These are phyloP conservation scores for Durotheca rogersii DNA, from an alignment of 495 filamentous ascomycete species.

Conservation along the genomic window DNA sequence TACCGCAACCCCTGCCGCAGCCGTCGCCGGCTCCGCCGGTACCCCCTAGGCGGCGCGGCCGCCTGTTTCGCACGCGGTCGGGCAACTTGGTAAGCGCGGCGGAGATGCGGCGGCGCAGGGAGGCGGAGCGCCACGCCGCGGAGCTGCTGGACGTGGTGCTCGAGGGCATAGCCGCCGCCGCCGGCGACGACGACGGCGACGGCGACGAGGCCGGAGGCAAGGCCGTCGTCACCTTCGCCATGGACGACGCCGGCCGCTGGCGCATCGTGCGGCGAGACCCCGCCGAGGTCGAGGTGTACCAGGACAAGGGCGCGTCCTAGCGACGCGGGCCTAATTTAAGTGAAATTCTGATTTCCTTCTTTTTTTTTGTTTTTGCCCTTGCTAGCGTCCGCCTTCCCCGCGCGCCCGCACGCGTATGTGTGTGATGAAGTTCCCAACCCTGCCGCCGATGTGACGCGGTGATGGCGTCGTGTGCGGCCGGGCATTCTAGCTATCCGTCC, in stretches of 20 bases:
- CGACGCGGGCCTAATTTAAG: no score
- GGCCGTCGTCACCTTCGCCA: slow-evolving; percentile 5
- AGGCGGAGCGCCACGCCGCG: slow-evolving; percentile 13
- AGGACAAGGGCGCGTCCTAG: no score
- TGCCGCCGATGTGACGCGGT: no score
- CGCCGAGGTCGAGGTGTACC: slow-evolving; percentile 28
- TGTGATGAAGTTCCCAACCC: no score
- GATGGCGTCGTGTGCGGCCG: no score
- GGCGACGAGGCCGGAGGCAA: background rate
- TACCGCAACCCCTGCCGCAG: background rate
- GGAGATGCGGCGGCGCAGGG: slow-evolving; percentile 26
- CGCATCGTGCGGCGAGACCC: slow-evolving; percentile 31
- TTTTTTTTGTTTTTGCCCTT: no score
- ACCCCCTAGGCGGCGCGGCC: slow-evolving; percentile 3
- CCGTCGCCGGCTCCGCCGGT: background rate
- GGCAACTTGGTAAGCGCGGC: slow-evolving; percentile 22
- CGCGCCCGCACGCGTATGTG: no score
- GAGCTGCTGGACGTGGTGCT: slow-evolving; percentile 29
- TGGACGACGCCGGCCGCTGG: slow-evolving; percentile 35
- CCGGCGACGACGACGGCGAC: background rate
- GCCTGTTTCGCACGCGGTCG: slow-evolving; percentile 32
- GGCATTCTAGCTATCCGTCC: no score
- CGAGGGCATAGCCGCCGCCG: slow-evolving; percentile 13
- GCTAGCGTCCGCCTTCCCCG: no score
- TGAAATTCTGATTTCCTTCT: no score